Evolutionary conservation across 2,329 filamentous ascomycete species (phyloP).

Genomic region (Apiospora rasikravindrae): DNA sequence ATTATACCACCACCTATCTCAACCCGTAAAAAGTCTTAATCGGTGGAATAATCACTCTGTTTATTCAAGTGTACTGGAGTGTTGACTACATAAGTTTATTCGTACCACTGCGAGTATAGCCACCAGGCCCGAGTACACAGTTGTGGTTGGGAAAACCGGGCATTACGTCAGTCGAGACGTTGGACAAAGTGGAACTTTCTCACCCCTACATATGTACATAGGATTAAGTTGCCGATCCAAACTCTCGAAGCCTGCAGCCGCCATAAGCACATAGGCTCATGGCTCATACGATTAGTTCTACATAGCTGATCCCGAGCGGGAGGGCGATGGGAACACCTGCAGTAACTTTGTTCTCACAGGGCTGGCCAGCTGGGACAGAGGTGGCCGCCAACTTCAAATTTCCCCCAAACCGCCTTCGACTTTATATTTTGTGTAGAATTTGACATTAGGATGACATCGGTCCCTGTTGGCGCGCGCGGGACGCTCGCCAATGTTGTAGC

Average conservation of each 20-base stretch:
- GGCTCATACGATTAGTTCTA: not conserved
- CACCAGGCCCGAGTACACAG: not conserved
- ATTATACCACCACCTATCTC: too few species aligned
- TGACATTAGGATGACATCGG: not conserved
- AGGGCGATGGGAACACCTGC: conserved; percentile 4
- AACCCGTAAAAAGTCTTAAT: too few species aligned
- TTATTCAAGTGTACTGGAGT: too few species aligned
- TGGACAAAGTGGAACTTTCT: not conserved
- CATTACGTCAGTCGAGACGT: not conserved
- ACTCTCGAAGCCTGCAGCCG: not conserved
- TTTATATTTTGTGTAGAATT: not conserved
- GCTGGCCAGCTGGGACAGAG: not conserved
- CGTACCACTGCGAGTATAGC: too few species aligned
- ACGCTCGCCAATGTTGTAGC: conserved; percentile 12
- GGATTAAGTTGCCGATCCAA: not conserved
- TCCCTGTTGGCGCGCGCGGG: not conserved
- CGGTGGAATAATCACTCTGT: too few species aligned
- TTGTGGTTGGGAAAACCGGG: not conserved
- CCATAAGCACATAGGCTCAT: not conserved
- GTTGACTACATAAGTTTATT: too few species aligned
- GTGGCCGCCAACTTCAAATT: not conserved
- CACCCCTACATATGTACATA: not conserved
- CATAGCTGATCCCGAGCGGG: not conserved
- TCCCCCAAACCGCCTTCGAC: not conserved
- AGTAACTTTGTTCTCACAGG: not conserved